These are phyloP conservation scores for Halenospora varia DNA, from an alignment of 495 filamentous ascomycete species.

Conservation along the genomic window DNA sequence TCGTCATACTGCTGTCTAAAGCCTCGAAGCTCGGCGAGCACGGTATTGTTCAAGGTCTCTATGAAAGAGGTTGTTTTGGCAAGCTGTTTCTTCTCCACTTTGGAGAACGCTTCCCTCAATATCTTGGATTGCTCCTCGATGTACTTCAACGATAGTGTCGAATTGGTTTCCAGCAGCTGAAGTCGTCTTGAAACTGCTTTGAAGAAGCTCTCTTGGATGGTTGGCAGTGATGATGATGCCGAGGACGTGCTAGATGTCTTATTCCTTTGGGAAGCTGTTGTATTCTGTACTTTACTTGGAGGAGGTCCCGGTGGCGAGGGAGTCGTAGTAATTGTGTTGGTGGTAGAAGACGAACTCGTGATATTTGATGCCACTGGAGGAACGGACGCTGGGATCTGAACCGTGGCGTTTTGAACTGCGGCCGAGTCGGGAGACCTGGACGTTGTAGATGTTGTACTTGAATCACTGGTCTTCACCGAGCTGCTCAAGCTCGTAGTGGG, in stretches of 20 bases:
- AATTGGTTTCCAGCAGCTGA: constrained; percentile 85
- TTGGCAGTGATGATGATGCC: constrained; percentile 62
- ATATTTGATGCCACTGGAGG: constrained; percentile 8
- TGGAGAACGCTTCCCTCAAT: constrained; percentile 83
- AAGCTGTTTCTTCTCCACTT: constrained; percentile 85
- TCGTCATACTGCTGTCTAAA: constrained; percentile 89
- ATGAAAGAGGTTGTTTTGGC: constrained; percentile 79
- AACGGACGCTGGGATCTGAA: neutral
- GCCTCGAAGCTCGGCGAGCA: constrained; percentile 75
- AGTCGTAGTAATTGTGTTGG: neutral
- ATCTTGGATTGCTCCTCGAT: constrained; percentile 95
- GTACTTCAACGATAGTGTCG: constrained; percentile 88
- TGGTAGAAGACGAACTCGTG: neutral
- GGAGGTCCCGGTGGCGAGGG: constrained; percentile 4
- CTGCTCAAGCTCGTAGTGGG: neutral
- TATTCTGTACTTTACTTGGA: constrained; percentile 10
- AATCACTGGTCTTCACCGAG: neutral
- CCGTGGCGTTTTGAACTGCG: neutral
- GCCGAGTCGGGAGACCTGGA: neutral
- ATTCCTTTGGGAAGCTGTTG: constrained; percentile 19
- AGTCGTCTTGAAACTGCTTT: constrained; percentile 93
- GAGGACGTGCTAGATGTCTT: constrained; percentile 34
- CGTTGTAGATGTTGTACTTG: neutral
- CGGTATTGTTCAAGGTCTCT: constrained; percentile 77
- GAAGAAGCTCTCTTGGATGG: constrained; percentile 95